Evolutionary conservation across 106 monocot genomes (phyloP), one percentile per base, ranked within the genome.

Genomic region (Agapanthus africanus): DNA sequence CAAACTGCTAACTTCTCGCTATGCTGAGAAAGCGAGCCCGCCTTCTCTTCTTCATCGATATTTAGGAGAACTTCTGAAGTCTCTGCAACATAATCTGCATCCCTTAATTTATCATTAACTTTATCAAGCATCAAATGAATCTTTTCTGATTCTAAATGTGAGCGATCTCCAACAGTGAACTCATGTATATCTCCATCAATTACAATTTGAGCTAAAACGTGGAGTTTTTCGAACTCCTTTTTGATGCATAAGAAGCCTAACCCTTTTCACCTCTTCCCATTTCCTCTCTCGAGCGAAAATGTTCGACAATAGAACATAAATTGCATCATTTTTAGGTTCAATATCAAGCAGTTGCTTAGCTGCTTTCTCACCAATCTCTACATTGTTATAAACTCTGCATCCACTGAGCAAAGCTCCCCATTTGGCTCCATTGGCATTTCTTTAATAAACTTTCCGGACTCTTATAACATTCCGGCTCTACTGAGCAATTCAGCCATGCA

Each of bases 141-240:
- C 19, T 85, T 84, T 38, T 37, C 10, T 14, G 76, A 83, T 36
- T 35, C 78, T 11, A 76, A 68, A 71, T 74, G 71, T 6, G 59
- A 46, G 22, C 25, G 21, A 71, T 84, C 77, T 15, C 87, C 87
- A 14, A 84, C 88, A 47, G 76, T 67, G 67, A 88, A 88, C 61
- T 88, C 79, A 77, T 88, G 84, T 72, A 78, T 56, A 50, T 33
- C 23, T 57, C 81, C 88, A 67, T 77, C 76, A 30, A 88, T 40
- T 37, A 81, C 84, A 68, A 88, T 79, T 52, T 80, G 81, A 88
- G 46, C 80, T 80, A 59, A 23, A 71, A 30, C 80, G 75, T 39
- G 65, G 28, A 30, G 8, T 67, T 67, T 80, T 80, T 49, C 66
- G 37, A 25, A 67, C 47, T n/a, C 65, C 71, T 60, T 37, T 59